Evolutionary conservation across 2,329 filamentous ascomycete genomes (phyloP).

Genomic region (Neofusicoccum laricinum): DNA sequence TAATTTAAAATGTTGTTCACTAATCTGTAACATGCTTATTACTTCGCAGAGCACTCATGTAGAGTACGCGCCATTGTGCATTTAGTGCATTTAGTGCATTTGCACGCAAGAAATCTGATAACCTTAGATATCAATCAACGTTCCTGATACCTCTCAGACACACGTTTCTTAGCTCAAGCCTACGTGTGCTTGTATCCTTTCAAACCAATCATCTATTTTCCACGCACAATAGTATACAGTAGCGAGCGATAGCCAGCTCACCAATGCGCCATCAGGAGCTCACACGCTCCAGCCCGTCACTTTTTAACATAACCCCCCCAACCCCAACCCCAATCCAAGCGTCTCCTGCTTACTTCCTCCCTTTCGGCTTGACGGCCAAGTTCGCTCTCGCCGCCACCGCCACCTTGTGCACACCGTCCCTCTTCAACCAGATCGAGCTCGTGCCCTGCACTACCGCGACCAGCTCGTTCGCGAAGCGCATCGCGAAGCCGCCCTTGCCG

Average conservation of each 20-base stretch:
- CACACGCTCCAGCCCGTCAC: background rate
- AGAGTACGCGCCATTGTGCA: too few species aligned
- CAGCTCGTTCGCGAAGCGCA: slow-evolving; percentile 80
- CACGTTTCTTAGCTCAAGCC: too few species aligned
- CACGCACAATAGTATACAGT: background rate
- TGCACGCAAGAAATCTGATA: too few species aligned
- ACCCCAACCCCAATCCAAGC: too few species aligned
- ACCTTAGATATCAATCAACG: too few species aligned
- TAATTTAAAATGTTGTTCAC: too few species aligned
- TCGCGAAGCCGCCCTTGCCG: slow-evolving; percentile 69
- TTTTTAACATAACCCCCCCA: background rate
- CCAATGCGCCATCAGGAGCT: background rate
- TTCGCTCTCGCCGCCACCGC: slow-evolving; percentile 79
- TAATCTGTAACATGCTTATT: too few species aligned
- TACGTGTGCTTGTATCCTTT: background rate
- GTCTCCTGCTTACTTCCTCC: background rate
- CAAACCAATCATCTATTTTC: background rate
- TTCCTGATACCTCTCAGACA: too few species aligned
- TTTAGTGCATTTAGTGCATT: too few species aligned
- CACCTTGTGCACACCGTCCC: slow-evolving; percentile 74
- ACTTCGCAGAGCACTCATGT: too few species aligned
- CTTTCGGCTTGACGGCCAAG: background rate
- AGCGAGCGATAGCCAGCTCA: background rate
- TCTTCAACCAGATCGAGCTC: slow-evolving; percentile 80
- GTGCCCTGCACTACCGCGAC: slow-evolving; percentile 83